These are phyloP conservation scores for Aspergillus egyptiacus DNA, from an alignment of 495 filamentous ascomycete species.

Conservation along the genomic window DNA sequence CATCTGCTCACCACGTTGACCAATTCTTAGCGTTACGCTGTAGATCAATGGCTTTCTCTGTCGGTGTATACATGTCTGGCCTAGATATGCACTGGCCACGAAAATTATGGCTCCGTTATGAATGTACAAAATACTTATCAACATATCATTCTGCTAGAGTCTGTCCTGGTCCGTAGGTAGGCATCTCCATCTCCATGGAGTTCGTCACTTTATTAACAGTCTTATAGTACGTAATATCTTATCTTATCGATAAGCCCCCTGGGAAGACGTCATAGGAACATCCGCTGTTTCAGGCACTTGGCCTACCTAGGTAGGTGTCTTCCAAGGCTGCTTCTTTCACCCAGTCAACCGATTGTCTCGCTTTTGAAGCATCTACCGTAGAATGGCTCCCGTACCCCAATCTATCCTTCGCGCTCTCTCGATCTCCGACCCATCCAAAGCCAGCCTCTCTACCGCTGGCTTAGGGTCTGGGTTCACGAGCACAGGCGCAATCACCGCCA, in stretches of 20 bases:
- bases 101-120: background rate
- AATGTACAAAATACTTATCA: conserved; percentile 12
- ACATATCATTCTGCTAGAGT: no score
- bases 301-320: no score
- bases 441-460: conserved; percentile 49
- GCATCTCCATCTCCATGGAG: background rate
- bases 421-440: conserved; percentile 49
- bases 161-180: no score
- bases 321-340: no score
- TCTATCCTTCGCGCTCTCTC: conserved; percentile 60
- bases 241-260: conserved; percentile 21
- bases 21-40: conserved; percentile 19
- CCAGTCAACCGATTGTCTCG: no score
- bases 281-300: background rate
- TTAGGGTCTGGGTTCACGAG: conserved; percentile 72
- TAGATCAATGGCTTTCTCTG: background rate
- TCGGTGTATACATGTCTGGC: background rate
- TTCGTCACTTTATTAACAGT: background rate
- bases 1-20: conserved; percentile 52
- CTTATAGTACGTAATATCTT: no score
- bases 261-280: conserved; percentile 16
- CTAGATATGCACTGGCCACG: background rate
- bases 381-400: conserved; percentile 40
- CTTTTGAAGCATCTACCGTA: no score
- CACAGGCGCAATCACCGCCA: conserved; percentile 61